phyloP scores from a whole-genome alignment of 352 stramenopile species.

The Pythium dissotocum region DNA sequence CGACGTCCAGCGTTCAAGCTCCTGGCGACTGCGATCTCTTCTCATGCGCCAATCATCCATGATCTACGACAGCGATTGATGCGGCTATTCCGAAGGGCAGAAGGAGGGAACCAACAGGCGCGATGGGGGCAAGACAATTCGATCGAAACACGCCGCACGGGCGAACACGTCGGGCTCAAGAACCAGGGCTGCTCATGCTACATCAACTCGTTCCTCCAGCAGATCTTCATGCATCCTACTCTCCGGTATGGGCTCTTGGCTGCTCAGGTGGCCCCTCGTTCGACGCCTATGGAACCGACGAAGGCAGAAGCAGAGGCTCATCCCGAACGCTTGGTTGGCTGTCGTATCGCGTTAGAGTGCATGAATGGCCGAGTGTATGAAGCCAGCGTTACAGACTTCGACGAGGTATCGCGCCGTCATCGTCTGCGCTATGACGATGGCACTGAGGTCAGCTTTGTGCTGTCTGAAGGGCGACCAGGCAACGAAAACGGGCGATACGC shows the following conservation, averaged over 20 bases:
- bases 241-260: slow-evolving; percentile 78
- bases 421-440: slow-evolving; percentile 88
- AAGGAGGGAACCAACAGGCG: slow-evolving; percentile 41
- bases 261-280: slow-evolving; percentile 60
- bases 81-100: slow-evolving; percentile 61
- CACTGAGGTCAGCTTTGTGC: slow-evolving; percentile 84
- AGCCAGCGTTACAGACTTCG: slow-evolving; percentile 89
- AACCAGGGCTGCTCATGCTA: slow-evolving; percentile 99
- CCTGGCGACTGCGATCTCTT: slow-evolving; percentile 76
- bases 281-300: slow-evolving; percentile 66
- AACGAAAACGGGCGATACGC: slow-evolving; percentile 96
- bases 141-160: slow-evolving; percentile 76
- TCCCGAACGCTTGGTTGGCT: slow-evolving; percentile 68
- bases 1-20: slow-evolving; percentile 81
- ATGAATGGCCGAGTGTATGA: slow-evolving; percentile 93
- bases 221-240: slow-evolving; percentile 93
- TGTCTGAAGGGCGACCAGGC: slow-evolving; percentile 91
- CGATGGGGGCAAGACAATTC: slow-evolving; percentile 87
- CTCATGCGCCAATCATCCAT: slow-evolving; percentile 59
- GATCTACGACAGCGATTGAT: slow-evolving; percentile 57
- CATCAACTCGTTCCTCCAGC: slow-evolving; percentile 99
- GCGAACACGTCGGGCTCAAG: slow-evolving; percentile 93
- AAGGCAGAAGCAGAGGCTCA: slow-evolving; percentile 90
- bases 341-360: slow-evolving; percentile 92
- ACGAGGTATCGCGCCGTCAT: slow-evolving; percentile 75